Evolutionary conservation across 2,329 filamentous ascomycete species (phyloP), one percentile per base, ranked within the genome.

Genomic region (Pseudocercospora cruenta): DNA sequence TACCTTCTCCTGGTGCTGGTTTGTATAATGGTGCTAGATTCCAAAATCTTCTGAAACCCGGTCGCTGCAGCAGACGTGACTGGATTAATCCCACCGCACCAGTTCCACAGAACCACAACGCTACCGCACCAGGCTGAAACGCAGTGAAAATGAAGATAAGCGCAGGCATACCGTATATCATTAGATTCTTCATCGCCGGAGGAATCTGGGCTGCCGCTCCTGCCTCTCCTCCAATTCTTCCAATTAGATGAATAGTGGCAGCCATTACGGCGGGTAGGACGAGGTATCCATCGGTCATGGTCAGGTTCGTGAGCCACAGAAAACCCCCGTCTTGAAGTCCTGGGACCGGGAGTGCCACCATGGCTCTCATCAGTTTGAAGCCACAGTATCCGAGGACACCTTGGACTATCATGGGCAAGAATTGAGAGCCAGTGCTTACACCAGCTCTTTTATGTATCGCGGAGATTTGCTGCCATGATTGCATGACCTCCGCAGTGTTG

Each of bases 291-390:
- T 99, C 95, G 1, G 86, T 78, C 22, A 88, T 76, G 0, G 92
- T 90, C 68, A 99, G 79, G 77, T 98, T 91, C 1, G 82, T 80
- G 71, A 98, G 86, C 95, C 95, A 99, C 47, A 89, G 80, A 39
- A 89, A 80, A 2, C 91, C 90, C 33, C 91, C 91, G 0, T 80
- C 82, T 72, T 91, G 86, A 70, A 98, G 78, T 0, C 88, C 90
- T 0, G 94, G 94, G 4, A 97, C 92, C 3, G 94, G 94, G 57
- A 98, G 81, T 22, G 83, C 78, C 1, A 87, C 80, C 91, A 97
- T 96, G 71, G 85, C 89, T 61, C 87, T 85, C 69, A 96, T 78
- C 54, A 94, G 82, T 67, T 91, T 88, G 83, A 94, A 98, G 66
- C 91, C 89, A 73, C 93, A 93, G 78, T 88, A 93, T 67, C 90